phyloP scores from a whole-genome alignment of 495 filamentous ascomycete species.

The Tuber magnatum region DNA sequence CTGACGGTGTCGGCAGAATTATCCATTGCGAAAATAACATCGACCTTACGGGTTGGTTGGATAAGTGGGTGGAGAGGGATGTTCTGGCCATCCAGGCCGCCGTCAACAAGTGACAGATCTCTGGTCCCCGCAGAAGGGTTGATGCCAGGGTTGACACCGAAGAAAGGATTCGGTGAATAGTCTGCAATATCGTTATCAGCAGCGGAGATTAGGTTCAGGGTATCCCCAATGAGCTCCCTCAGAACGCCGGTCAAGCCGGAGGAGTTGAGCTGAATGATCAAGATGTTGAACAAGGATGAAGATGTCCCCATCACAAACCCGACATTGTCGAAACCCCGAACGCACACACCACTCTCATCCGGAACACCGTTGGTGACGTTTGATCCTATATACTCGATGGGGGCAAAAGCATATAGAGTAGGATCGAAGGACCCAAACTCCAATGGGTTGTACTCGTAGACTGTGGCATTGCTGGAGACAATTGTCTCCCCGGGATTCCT shows the following conservation, averaged over 20 bases:
- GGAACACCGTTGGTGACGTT: conserved; percentile 65
- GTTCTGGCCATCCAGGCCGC: conserved; percentile 80
- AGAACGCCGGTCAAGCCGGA: conserved; percentile 54
- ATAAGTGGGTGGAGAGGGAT: conserved; percentile 80
- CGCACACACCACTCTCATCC: conserved; percentile 54
- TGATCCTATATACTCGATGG: conserved; percentile 67
- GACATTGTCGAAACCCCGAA: conserved; percentile 74
- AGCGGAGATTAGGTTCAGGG: conserved; percentile 25
- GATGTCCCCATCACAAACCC: conserved; percentile 87
- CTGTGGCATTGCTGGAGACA: conserved; percentile 68
- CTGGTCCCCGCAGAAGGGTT: conserved; percentile 53
- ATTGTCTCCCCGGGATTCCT: conserved; percentile 59
- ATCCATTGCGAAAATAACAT: conserved; percentile 90
- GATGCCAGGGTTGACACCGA: conserved; percentile 55
- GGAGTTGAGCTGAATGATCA: conserved; percentile 49
- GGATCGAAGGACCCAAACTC: conserved; percentile 84
- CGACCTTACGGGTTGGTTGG: conserved; percentile 68
- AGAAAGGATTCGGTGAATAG: conserved; percentile 82
- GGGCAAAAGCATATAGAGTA: conserved; percentile 69
- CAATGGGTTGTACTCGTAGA: conserved; percentile 80
- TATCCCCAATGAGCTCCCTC: conserved; percentile 46
- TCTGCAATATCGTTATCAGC: conserved; percentile 68
- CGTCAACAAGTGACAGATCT: conserved; percentile 73
- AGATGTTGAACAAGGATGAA: conserved; percentile 79
- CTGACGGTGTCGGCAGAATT: conserved; percentile 66